Evolutionary conservation across 2,329 filamentous ascomycete species (phyloP).

Genomic region (Aureobasidium lini): DNA sequence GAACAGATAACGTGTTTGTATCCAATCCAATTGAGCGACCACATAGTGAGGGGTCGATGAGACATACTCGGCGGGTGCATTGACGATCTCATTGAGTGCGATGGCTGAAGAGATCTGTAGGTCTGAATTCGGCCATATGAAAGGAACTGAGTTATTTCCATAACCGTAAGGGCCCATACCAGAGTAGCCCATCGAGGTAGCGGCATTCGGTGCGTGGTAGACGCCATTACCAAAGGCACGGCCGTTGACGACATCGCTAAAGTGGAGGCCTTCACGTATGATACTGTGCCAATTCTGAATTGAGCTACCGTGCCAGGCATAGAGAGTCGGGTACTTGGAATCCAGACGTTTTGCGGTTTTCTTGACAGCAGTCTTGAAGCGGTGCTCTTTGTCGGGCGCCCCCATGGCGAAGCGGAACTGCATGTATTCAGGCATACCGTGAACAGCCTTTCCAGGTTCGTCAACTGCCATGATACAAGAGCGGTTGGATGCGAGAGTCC

Average conservation of each 20-base stretch:
- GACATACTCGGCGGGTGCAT: slow-evolving; percentile 57
- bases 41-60: slow-evolving; percentile 57
- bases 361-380: slow-evolving; percentile 59
- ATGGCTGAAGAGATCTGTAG: slow-evolving; percentile 55
- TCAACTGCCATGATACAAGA: slow-evolving; percentile 78
- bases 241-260: slow-evolving; percentile 54
- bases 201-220: slow-evolving; percentile 63
- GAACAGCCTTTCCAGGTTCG: slow-evolving; percentile 44
- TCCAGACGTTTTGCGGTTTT: slow-evolving; percentile 34
- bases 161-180: neutral
- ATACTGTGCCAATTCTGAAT: slow-evolving; percentile 85
- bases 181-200: slow-evolving; percentile 49
- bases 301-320: slow-evolving; percentile 79
- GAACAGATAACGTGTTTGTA: slow-evolving; percentile 81
- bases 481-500: slow-evolving; percentile 85
- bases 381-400: slow-evolving; percentile 75
- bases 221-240: slow-evolving; percentile 71
- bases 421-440: slow-evolving; percentile 58
- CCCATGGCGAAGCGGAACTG: slow-evolving; percentile 88
- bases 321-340: slow-evolving; percentile 58
- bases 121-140: slow-evolving; percentile 58
- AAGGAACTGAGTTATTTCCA: neutral
- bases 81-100: slow-evolving; percentile 80
- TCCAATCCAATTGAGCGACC: slow-evolving; percentile 71
- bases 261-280: slow-evolving; percentile 73